Conservation (phyloP, 164 flowering plant species). For the Platanus orientalis region DNA sequence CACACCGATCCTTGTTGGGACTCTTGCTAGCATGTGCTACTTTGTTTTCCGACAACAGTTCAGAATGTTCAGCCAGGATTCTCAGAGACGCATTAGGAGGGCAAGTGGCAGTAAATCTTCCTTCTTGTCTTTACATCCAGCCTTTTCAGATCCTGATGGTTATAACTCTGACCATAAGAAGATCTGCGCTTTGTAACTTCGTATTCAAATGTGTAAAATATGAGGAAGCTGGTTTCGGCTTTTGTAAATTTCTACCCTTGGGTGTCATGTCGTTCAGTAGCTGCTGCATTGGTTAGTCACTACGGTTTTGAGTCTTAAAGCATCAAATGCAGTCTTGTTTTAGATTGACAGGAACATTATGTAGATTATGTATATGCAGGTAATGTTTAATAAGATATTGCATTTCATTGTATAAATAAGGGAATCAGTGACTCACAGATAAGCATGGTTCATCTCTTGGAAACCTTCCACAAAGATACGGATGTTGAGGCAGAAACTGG, state of each 20-base stretch:
- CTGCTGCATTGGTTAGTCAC: background rate
- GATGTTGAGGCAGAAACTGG: no score
- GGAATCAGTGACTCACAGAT: no score
- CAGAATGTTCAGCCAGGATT: conserved; percentile 41
- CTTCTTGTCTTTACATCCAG: conserved; percentile 70
- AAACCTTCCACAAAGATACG: no score
- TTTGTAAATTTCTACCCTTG: conserved; percentile 9
- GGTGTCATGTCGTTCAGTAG: background rate
- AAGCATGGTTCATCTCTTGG: no score
- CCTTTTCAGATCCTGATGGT: conserved; percentile 69
- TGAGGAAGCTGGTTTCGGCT: conserved; percentile 10
- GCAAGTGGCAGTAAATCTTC: conserved; percentile 83
- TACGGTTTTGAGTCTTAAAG: background rate
- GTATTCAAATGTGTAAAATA: conserved; percentile 4
- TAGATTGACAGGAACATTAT: background rate
- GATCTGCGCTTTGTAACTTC: conserved; percentile 60
- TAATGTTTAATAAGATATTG: background rate
- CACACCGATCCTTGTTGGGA: conserved; percentile 63
- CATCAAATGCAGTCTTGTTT: background rate
- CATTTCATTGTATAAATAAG: no score
- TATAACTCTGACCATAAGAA: conserved; percentile 70
- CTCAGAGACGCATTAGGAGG: conserved; percentile 72
- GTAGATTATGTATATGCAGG: conserved; percentile 6
- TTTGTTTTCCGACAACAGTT: conserved; percentile 73
- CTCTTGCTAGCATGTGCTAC: conserved; percentile 81